phyloP scores from a whole-genome alignment of 768 basidiomycete genomes.

The Pholiota microspora region DNA sequence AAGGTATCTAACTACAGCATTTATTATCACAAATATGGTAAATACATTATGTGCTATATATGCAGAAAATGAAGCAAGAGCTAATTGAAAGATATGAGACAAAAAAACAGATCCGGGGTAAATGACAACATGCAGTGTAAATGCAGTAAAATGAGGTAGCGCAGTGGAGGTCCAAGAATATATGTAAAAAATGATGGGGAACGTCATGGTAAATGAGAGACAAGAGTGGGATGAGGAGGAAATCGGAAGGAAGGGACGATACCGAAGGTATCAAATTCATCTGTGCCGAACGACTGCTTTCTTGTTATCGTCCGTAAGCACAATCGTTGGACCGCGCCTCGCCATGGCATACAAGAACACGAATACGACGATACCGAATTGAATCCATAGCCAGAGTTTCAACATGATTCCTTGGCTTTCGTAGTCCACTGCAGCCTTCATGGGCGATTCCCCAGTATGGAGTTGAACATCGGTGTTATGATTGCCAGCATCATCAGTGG shows the following conservation, averaged over 20 bases:
- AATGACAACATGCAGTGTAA: not conserved
- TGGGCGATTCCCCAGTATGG: slow-evolving; percentile 3
- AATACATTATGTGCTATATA: slow-evolving; percentile 5
- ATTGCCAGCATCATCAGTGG: not conserved
- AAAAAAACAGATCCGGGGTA: not conserved
- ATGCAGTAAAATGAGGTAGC: not conserved
- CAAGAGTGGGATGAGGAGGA: no score
- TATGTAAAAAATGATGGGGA: not conserved
- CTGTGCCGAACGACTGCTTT: slow-evolving; percentile 10
- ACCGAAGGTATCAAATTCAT: slow-evolving; percentile 1
- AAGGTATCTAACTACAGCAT: not conserved
- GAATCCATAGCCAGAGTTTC: slow-evolving; percentile 83
- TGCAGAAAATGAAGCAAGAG: not conserved
- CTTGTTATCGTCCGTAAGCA: slow-evolving; percentile 33
- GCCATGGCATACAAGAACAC: slow-evolving; percentile 85
- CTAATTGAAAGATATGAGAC: not conserved
- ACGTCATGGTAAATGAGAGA: not conserved
- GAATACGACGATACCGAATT: slow-evolving; percentile 70
- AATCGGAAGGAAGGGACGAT: not conserved
- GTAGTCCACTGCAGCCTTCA: slow-evolving; percentile 4
- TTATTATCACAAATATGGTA: not conserved
- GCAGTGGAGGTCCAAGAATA: not conserved
- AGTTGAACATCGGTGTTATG: slow-evolving; percentile 14
- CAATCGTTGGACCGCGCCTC: slow-evolving; percentile 67
- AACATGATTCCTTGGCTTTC: slow-evolving; percentile 35